These are phyloP conservation scores for Maudiozyma saulgeensis DNA, from an alignment of 805 yeast genomes.

Conservation along the genomic window DNA sequence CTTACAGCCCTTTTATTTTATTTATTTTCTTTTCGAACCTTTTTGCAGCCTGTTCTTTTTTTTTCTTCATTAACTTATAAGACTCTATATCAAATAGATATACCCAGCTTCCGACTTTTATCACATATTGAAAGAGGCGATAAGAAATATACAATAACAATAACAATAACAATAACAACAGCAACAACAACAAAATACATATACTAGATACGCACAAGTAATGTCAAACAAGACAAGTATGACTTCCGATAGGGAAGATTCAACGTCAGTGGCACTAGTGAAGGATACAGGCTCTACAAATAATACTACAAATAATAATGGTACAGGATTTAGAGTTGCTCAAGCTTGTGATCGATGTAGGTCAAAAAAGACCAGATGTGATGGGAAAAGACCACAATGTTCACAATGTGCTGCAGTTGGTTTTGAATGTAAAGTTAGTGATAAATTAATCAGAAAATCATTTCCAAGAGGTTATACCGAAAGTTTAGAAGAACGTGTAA, in stretches of 20 bases:
- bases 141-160: too few relatives aligned
- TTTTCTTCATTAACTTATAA: too few relatives aligned
- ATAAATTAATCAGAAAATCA: slow-evolving; percentile 73
- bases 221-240: too few relatives aligned
- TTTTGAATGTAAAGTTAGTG: slow-evolving; percentile 80
- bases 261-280: neutral
- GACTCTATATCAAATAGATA: too few relatives aligned
- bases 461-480: slow-evolving; percentile 92
- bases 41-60: too few relatives aligned
- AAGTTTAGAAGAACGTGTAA: slow-evolving; percentile 75
- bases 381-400: slow-evolving; percentile 61
- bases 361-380: slow-evolving; percentile 67
- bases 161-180: too few relatives aligned
- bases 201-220: too few relatives aligned
- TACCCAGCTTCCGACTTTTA: too few relatives aligned
- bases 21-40: too few relatives aligned
- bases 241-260: neutral
- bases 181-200: too few relatives aligned
- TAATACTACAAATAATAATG: slow-evolving; percentile 2
- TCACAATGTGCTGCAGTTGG: slow-evolving; percentile 79
- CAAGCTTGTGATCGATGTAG: slow-evolving; percentile 87
- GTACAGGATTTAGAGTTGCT: slow-evolving; percentile 55
- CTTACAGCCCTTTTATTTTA: too few relatives aligned
- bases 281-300: neutral
- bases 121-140: too few relatives aligned